Percentiles rank a stretch among this genome's conserved stretches.
phyloP scores from a whole-genome alignment of 495 filamentous ascomycete genomes.

The Annulohypoxylon nitens region DNA sequence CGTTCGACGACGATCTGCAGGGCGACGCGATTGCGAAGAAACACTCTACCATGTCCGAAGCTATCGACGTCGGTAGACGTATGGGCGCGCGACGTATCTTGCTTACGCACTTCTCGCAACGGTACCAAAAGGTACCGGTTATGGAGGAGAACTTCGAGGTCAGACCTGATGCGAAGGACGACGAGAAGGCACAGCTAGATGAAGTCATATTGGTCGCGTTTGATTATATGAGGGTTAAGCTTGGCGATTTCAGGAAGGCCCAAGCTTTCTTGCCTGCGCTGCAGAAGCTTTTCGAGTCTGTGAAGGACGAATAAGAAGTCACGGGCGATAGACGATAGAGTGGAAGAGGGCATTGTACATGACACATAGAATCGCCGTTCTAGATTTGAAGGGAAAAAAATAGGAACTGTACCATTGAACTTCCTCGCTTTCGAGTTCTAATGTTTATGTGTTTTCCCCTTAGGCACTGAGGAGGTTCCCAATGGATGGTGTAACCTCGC shows the following conservation, averaged over 20 bases:
- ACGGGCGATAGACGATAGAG: constrained; percentile 4
- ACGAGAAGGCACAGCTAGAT: constrained; percentile 44
- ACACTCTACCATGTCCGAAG: constrained; percentile 88
- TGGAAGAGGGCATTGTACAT: neutral
- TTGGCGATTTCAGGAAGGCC: constrained; percentile 84
- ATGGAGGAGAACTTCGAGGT: constrained; percentile 54
- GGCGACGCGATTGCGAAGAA: constrained; percentile 88
- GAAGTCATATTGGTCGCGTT: constrained; percentile 81
- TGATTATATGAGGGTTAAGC: constrained; percentile 87
- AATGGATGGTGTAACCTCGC: too few species aligned
- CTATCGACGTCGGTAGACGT: constrained; percentile 76
- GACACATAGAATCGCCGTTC: neutral
- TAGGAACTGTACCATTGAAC: neutral
- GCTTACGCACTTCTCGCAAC: constrained; percentile 93
- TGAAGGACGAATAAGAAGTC: constrained; percentile 35
- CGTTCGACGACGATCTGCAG: constrained; percentile 85
- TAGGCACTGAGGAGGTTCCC: neutral
- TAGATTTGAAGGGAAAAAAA: neutral
- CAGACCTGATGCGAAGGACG: constrained; percentile 24
- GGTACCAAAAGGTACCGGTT: constrained; percentile 88
- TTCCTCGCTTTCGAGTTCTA: neutral
- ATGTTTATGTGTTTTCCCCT: neutral
- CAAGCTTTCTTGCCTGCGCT: constrained; percentile 79
- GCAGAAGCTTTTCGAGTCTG: constrained; percentile 71
- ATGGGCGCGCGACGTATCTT: constrained; percentile 84